phyloP scores from a whole-genome alignment of 441 rosid genomes.

The Biscutella auriculata region DNA sequence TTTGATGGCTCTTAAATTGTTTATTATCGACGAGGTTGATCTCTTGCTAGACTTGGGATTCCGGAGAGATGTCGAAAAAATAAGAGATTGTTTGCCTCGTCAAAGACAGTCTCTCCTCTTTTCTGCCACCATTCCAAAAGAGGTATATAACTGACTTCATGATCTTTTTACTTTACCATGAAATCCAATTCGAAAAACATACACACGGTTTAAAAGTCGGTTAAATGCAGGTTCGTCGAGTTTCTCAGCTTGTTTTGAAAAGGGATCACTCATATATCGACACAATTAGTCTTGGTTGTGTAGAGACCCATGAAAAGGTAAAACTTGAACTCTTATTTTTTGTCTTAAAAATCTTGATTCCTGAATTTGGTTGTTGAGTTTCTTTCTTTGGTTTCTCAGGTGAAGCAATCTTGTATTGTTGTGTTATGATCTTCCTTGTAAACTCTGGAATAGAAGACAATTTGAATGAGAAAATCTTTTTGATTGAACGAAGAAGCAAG shows the following conservation, averaged over 20 bases:
- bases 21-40: slow-evolving; percentile 88
- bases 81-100: slow-evolving; percentile 78
- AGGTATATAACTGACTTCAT: slow-evolving; percentile 33
- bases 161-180: not conserved
- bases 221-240: slow-evolving; percentile 62
- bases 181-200: not conserved
- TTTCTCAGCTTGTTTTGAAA: slow-evolving; percentile 84
- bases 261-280: slow-evolving; percentile 71
- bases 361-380: not conserved
- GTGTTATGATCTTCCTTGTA: too few species aligned
- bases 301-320: slow-evolving; percentile 85
- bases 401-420: slow-evolving; percentile 60
- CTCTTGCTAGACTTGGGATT: slow-evolving; percentile 85
- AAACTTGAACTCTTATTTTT: not conserved
- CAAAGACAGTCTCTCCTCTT: slow-evolving; percentile 76
- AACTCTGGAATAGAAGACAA: too few species aligned
- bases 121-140: slow-evolving; percentile 87
- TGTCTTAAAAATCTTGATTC: not conserved
- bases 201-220: not conserved
- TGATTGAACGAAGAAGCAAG: too few species aligned
- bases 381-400: slow-evolving; percentile 34
- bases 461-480: too few species aligned
- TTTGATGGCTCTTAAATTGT: slow-evolving; percentile 81
- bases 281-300: slow-evolving; percentile 66
- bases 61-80: slow-evolving; percentile 82